These are phyloP conservation scores for Allomyces javanicus DNA, from an alignment of 192 early-diverging fungal species.

Conservation along the genomic window DNA sequence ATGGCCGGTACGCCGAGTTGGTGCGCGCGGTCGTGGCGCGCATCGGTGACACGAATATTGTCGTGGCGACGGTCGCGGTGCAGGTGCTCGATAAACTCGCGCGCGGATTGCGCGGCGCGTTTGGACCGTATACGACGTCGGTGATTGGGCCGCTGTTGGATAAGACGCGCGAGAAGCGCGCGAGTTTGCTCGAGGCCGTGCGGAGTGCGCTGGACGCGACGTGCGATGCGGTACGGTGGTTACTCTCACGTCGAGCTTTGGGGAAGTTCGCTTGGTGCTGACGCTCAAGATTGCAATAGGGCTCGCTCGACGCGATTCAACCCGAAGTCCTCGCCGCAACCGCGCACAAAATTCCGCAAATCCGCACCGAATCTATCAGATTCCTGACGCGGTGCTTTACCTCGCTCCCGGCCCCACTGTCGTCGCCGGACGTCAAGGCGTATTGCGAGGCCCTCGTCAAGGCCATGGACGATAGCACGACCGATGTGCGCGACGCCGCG, in stretches of 20 bases:
- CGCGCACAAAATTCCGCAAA: constrained; percentile 85
- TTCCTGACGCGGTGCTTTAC: constrained; percentile 58
- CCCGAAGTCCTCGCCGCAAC: constrained; percentile 51
- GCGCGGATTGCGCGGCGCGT: constrained; percentile 47
- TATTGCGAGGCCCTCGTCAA: constrained; percentile 57
- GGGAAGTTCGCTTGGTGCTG: no score
- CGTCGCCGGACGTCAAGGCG: constrained; percentile 59
- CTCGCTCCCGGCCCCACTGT: constrained; percentile 41
- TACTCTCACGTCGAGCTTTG: no score
- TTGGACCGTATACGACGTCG: constrained; percentile 55
- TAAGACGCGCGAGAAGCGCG: constrained; percentile 86
- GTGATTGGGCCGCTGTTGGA: constrained; percentile 56
- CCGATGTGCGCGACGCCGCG: constrained; percentile 58
- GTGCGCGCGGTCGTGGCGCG: constrained; percentile 47
- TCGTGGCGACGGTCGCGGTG: constrained; percentile 60
- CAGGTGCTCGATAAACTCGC: constrained; percentile 72
- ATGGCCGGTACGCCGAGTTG: constrained; percentile 60
- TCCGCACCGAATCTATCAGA: constrained; percentile 52
- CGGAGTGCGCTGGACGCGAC: constrained; percentile 60
- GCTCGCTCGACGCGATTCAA: constrained; percentile 19
- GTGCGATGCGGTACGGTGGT: constrained; percentile 34
- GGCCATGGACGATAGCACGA: constrained; percentile 66
- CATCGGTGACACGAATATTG: constrained; percentile 71
- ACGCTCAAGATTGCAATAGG: constrained; percentile 2
- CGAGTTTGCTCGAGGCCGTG: constrained; percentile 65